Evolutionary conservation across 176 grass and related monocot species (phyloP), one percentile per base, ranked within the genome.

Genomic region (Tillandsia fasciculata): DNA sequence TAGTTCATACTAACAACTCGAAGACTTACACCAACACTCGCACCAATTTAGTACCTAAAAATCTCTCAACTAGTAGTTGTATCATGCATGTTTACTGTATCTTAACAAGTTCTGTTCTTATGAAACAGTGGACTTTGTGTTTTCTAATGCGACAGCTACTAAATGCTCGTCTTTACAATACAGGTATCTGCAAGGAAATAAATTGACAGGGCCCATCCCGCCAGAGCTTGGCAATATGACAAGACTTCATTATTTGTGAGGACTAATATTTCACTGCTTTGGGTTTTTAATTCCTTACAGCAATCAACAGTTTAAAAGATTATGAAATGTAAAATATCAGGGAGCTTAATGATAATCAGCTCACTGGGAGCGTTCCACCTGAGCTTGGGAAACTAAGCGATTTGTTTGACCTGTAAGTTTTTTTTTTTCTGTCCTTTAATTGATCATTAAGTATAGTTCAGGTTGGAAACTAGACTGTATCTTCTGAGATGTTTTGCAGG

Each of bases 211-310:
- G 10, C 10, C 77, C 9, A 94, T 99, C 76, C 95, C 95, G 49
- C 95, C 90, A 6, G 90, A 99, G 72, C 83, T 99, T 71, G 95
- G 95, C 28, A 90, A 94, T 79, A 91, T 99, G 95, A 87, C 75
- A 49, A 88, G 89, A 11, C 95, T 99, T 82, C 89, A 94, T 86
- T 99, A 99, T 73, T 50, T 99, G 95, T 99, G 80, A 84, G 78
- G 42, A 5, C 11, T 6, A 13, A 52, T n/a, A 7, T 63, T 24
- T 50, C 42, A 8, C 65, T 72, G 17, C 64, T 29, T 81, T 56
- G 70, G 11, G 8, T 17, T 12, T 49, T 26, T 28, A 11, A 48
- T 71, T 76, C 74, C 9, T 3, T 10, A 24, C 57, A 68, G 24
- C 58, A 42, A 14, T 52, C 12, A 12, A 9, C 49, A 59, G 0